These are phyloP conservation scores for Malus orientalis DNA, from an alignment of 306 rosid genomes.

Conservation along the genomic window DNA sequence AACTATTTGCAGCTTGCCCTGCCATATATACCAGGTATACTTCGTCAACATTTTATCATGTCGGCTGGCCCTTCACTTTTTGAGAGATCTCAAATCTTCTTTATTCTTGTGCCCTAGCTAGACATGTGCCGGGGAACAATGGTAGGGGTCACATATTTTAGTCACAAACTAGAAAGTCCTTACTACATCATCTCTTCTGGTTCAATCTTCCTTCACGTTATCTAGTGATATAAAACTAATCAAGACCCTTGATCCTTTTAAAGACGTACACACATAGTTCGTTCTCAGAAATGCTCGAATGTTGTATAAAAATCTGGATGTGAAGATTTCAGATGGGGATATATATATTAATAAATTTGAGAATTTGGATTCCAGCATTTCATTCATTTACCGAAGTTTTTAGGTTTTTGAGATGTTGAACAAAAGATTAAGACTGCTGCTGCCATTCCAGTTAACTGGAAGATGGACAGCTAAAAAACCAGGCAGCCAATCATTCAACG, in stretches of 20 bases:
- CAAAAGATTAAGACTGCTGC: background rate
- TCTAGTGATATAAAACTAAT: too few species aligned
- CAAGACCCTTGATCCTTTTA: too few species aligned
- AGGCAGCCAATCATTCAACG: too few species aligned
- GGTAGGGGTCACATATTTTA: background rate
- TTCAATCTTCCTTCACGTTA: too few species aligned
- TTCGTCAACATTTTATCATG: background rate
- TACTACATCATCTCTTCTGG: background rate
- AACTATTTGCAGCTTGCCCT: background rate
- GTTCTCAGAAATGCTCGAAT: background rate
- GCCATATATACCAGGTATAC: background rate
- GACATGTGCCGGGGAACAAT: background rate
- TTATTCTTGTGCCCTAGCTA: background rate
- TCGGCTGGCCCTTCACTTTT: background rate
- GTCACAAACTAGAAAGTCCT: too few species aligned
- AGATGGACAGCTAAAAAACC: background rate
- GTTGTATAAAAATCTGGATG: background rate
- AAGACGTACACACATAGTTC: too few species aligned
- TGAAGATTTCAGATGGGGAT: background rate
- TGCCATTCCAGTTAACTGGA: background rate
- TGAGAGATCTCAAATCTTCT: background rate
- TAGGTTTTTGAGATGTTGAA: background rate
- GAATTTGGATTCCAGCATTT: background rate
- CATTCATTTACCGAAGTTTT: background rate
- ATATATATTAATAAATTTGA: background rate